phyloP scores from a whole-genome alignment of 192 early-diverging fungal genomes.

The Mortierella claussenii region DNA sequence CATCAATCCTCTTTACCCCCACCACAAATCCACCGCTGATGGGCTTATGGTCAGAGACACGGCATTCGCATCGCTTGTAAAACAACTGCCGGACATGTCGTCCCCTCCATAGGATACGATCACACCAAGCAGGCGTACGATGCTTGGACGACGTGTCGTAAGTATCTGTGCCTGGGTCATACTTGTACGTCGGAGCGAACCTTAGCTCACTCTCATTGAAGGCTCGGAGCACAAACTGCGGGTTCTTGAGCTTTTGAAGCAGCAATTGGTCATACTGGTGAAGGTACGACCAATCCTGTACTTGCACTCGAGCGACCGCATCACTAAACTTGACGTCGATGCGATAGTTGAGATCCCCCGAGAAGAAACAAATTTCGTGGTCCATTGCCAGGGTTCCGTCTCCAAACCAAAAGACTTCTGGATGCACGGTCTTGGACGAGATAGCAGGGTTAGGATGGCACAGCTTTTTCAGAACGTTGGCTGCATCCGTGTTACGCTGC shows the following conservation, averaged over 20 bases:
- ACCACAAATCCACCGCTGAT: conserved; percentile 77
- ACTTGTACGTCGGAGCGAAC: conserved; percentile 99
- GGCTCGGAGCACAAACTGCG: conserved; percentile 77
- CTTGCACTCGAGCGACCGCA: conserved; percentile 66
- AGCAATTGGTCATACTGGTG: conserved; percentile 73
- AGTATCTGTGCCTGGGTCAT: conserved; percentile 81
- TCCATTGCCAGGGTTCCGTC: conserved; percentile 89
- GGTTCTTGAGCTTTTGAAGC: conserved; percentile 61
- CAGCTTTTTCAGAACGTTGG: conserved; percentile 68
- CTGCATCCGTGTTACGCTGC: conserved; percentile 79
- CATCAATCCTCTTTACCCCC: conserved; percentile 68
- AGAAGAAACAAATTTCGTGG: conserved; percentile 77
- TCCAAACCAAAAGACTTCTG: conserved; percentile 78
- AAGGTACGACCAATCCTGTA: conserved; percentile 68
- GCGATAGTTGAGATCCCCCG: conserved; percentile 98
- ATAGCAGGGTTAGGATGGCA: conserved; percentile 52
- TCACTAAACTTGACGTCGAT: conserved; percentile 77
- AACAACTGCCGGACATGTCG: conserved; percentile 52
- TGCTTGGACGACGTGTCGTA: conserved; percentile 97
- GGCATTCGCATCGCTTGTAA: conserved; percentile 77
- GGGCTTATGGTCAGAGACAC: conserved; percentile 88
- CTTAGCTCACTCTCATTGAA: conserved; percentile 81
- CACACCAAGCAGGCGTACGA: conserved; percentile 95
- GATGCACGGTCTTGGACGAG: conserved; percentile 50
- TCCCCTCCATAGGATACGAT: conserved; percentile 83